Base-by-base conservation (phyloP, 169 alveolate genomes). In the Perkinsus marinus region DNA sequence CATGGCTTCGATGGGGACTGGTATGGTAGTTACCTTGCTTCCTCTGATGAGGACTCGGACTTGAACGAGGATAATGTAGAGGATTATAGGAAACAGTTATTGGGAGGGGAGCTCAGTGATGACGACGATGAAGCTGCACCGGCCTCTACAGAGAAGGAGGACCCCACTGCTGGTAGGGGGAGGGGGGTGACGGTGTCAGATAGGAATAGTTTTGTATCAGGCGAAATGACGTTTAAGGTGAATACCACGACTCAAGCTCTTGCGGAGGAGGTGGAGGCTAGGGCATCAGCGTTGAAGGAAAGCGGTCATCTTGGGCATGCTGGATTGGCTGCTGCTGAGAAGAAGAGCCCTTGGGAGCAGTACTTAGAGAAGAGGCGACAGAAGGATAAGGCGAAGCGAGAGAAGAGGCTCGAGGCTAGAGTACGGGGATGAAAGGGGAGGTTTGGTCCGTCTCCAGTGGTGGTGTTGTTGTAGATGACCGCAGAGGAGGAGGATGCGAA, bases 311-410 rank as follows among this genome's bases (percentile, higher is more conserved):
- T 57, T 26, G 79, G 79, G 79, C 79, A 26, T 16, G 79, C 79
- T 2, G 79, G 79, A 13, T 30, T 57, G 34, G 79, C 79, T 13
- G 79, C 79, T 57, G 79, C 79, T 2, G 79, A 57, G 79, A 57
- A 57, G 79, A 57, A 57, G 79, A 57, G 79, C 79, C 94, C 94
- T 0, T 93, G 94, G 94, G 93, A 93, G 68, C 39, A 89, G 46
- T 93, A 93, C 90, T 43, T 93, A 22, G 92, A 93, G 26, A 93
- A 93, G 89, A 93, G 93, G 46, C 90, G 90, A 68, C 94, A 90
- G 90, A 93, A 93, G 90, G 92, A 41, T 30, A 93, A 91, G 79
- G 94, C 89, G 39, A 90, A 93, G 37, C 90, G 92, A 68, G 90
- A 89, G 46, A 91, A 91, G 39, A 2, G 79, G 22, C 79, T 57